A percentile compares a stretch with the other conserved stretches of the same genome.
phyloP scores from a whole-genome alignment of 306 rosid genomes.

The Biancaea sappan region DNA sequence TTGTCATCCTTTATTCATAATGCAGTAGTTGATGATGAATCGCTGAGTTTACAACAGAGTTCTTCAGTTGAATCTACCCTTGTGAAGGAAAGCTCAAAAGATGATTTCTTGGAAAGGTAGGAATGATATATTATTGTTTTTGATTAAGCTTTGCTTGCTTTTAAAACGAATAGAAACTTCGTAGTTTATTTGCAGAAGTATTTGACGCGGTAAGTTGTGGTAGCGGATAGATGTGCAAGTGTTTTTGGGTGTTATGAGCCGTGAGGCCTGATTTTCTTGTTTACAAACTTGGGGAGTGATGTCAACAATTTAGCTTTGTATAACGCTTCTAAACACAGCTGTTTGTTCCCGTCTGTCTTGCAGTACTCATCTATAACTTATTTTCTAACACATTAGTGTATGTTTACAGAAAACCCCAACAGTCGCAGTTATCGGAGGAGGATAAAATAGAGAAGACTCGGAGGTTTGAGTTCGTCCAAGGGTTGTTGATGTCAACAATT shows the following conservation, averaged over 20 bases:
- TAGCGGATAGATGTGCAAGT: not conserved
- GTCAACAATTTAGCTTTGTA: not conserved
- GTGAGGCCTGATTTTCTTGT: not conserved
- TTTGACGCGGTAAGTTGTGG: not conserved
- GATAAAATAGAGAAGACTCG: conserved; percentile 73
- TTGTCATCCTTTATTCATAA: conserved; percentile 77
- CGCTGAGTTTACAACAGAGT: conserved; percentile 37
- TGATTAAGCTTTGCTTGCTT: not conserved
- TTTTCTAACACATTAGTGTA: conserved; percentile 29
- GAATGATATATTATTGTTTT: conserved; percentile 14
- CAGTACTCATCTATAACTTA: not conserved
- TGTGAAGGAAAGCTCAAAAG: conserved; percentile 49
- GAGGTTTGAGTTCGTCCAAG: conserved; percentile 73
- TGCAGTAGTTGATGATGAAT: conserved; percentile 50
- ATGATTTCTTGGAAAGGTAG: conserved; percentile 53
- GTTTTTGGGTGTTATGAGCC: too few relatives aligned
- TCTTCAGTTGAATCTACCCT: conserved; percentile 46
- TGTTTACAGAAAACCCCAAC: conserved; percentile 57
- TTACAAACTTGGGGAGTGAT: not conserved
- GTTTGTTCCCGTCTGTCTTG: not conserved
- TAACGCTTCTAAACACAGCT: not conserved
- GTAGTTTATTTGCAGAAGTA: not conserved
- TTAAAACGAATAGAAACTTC: not conserved
- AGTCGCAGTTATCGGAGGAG: conserved; percentile 47
- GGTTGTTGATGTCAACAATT: conserved; percentile 73